Evolutionary conservation across 2,329 filamentous ascomycete species (phyloP), one percentile per base, ranked within the genome.

Genomic region (Cladosporium sp.): DNA sequence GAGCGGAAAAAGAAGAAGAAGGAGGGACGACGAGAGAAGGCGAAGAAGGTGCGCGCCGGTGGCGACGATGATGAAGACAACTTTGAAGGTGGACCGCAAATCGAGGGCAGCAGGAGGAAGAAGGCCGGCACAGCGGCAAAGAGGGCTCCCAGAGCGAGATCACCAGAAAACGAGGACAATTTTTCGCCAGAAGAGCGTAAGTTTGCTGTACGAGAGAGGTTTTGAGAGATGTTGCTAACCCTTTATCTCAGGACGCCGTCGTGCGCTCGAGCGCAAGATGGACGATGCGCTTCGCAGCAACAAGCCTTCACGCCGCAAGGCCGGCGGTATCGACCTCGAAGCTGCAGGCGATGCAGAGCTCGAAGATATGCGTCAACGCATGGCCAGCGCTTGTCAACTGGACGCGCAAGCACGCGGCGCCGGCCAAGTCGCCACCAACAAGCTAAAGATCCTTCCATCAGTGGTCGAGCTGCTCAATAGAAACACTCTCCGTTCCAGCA

Each of bases 321-420:
- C 92, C 83, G 91, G 93, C 75, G 93, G 95, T 71, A 93, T 96
- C 77, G 94, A 98, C 70, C 84, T 98, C 56, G 93, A 97, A 76
- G 89, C 92, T 73, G 89, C 91, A 79, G 91, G 94, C 70, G 95
- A 98, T 76, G 91, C 93, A 53, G 90, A 96, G 74, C 93, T 99
- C 69, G 92, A 92, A 65, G 85, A 90, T 58, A 89, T 99, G 77
- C 95, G 95, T 74, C 85, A 91, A 63, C 88, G 89, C 65, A 99
- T 99, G 93, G 93, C 95, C 70, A 85, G 88, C 70, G 95, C 95
- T 18, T 97, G 94, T 67, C 87, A 93, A 77, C 87, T 88, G 43
- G 95, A 99, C 78, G 93, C 94, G 72, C 82, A 88, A 64, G 92
- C 92, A 46, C 93, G 95, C 71, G 86, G 90, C 70, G 85, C 88